Evolutionary conservation across 352 stramenopile genomes (phyloP).

Genomic region (Pythium aquatile): DNA sequence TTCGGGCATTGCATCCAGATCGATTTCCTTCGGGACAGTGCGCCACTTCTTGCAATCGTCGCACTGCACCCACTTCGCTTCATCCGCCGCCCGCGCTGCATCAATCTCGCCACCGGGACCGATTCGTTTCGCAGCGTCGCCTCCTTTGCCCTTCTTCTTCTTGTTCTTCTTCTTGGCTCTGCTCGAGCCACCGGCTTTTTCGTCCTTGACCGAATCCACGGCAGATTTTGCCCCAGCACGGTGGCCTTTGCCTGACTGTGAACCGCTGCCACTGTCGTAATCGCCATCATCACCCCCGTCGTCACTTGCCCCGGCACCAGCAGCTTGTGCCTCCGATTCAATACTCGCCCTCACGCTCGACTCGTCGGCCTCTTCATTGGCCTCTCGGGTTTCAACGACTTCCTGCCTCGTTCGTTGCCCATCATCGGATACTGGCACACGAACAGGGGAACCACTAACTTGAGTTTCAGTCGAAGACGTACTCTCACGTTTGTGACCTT

Average conservation of each 20-base stretch:
- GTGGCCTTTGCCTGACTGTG: constrained; percentile 9
- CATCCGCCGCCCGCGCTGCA: constrained; percentile 36
- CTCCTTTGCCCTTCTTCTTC: constrained; percentile 27
- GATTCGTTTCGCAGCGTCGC: constrained; percentile 18
- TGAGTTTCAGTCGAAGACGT: neutral
- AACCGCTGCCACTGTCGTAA: constrained; percentile 17
- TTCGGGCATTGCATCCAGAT: constrained; percentile 90
- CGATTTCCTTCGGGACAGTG: constrained; percentile 86
- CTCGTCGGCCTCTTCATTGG: neutral
- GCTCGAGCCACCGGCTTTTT: constrained; percentile 15
- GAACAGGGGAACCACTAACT: neutral
- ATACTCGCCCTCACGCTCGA: neutral
- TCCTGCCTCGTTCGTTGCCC: neutral
- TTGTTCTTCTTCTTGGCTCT: constrained; percentile 30
- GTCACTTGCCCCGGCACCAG: neutral
- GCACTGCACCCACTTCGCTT: constrained; percentile 95
- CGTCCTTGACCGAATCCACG: constrained; percentile 3
- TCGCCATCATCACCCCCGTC: constrained; percentile 14
- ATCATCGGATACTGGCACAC: neutral
- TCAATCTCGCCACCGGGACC: constrained; percentile 22
- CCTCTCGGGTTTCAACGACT: neutral
- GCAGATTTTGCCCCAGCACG: neutral
- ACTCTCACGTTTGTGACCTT: neutral
- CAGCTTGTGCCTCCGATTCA: neutral
- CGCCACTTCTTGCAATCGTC: constrained; percentile 96